Evolutionary conservation across 1,139 yeast species (phyloP).

Genomic region (Geotrichum cucujoidarum): DNA sequence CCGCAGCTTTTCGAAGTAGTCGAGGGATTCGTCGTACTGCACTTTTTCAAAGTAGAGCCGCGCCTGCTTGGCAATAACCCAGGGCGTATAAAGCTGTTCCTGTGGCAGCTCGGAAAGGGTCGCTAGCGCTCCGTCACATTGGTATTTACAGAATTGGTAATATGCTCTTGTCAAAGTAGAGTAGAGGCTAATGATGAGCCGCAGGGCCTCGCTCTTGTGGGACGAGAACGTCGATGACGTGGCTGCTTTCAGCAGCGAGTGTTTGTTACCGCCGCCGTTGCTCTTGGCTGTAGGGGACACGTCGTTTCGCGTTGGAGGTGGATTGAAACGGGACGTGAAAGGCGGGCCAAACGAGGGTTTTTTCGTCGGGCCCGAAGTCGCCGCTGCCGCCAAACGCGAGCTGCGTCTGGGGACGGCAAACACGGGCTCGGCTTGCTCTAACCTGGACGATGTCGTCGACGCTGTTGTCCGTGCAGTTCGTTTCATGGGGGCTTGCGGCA

Average conservation of each 20-base stretch:
- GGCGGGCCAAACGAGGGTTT: background rate
- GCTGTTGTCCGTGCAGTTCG: slow-evolving; percentile 4
- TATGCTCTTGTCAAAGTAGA: slow-evolving; percentile 60
- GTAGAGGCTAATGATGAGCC: slow-evolving; percentile 47
- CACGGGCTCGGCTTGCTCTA: background rate
- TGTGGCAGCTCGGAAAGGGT: slow-evolving; percentile 59
- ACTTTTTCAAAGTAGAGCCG: slow-evolving; percentile 82
- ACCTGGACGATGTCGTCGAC: too few relatives aligned
- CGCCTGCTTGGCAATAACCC: slow-evolving; percentile 80
- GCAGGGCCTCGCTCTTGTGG: slow-evolving; percentile 14
- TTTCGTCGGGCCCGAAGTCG: background rate
- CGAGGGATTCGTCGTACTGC: slow-evolving; percentile 72
- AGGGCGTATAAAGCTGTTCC: slow-evolving; percentile 67
- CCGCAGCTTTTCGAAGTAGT: slow-evolving; percentile 59
- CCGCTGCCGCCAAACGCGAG: slow-evolving; percentile 15
- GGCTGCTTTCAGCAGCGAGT: slow-evolving; percentile 8
- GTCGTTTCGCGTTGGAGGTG: slow-evolving; percentile 1
- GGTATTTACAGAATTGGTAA: slow-evolving; percentile 61
- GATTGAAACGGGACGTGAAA: background rate
- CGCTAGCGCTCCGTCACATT: slow-evolving; percentile 76
- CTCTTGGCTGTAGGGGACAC: slow-evolving; percentile 2
- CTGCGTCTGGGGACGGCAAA: slow-evolving; percentile 13
- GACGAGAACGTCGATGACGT: slow-evolving; percentile 6
- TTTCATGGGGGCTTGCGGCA: slow-evolving; percentile 12
- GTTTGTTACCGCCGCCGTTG: background rate